phyloP scores from a whole-genome alignment of 2,329 filamentous ascomycete genomes.

The Aureobasidium mangrovei region DNA sequence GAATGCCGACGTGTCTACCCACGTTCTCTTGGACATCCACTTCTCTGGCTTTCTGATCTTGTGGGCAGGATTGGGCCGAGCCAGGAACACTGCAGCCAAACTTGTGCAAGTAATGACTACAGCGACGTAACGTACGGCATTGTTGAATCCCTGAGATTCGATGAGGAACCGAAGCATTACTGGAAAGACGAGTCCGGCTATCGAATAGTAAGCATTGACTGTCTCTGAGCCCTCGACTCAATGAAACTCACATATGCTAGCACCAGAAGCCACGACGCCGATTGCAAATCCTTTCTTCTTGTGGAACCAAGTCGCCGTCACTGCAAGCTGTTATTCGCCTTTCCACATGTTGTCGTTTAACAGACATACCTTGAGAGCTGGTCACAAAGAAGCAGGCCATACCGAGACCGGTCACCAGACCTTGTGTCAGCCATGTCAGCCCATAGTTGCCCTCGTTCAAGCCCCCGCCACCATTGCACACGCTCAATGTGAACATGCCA shows the following conservation, averaged over 20 bases:
- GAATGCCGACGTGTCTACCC: conserved; percentile 39
- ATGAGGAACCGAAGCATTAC: conserved; percentile 39
- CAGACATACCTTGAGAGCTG: conserved; percentile 39
- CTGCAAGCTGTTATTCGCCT: conserved; percentile 22
- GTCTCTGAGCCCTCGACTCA: not conserved
- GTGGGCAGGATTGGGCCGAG: conserved; percentile 36
- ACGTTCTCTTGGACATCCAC: conserved; percentile 31
- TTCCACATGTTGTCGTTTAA: not conserved
- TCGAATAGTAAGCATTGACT: not conserved
- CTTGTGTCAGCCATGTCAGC: conserved; percentile 40
- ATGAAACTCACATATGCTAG: conserved; percentile 31
- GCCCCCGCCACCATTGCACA: conserved; percentile 31
- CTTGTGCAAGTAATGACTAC: conserved; percentile 34
- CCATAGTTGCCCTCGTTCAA: conserved; percentile 32
- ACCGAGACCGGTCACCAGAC: conserved; percentile 38
- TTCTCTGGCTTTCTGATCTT: conserved; percentile 29
- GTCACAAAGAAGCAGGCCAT: conserved; percentile 47
- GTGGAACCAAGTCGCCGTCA: conserved; percentile 43
- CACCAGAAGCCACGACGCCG: conserved; percentile 43
- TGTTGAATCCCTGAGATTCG: conserved; percentile 35
- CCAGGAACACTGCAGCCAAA: conserved; percentile 35
- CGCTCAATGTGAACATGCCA: conserved; percentile 38
- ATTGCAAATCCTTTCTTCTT: conserved; percentile 40
- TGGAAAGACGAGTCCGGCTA: conserved; percentile 33
- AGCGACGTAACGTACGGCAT: conserved; percentile 35